These are phyloP conservation scores for Penicillium sp. DNA, from an alignment of 2,329 filamentous ascomycete species.

Conservation along the genomic window DNA sequence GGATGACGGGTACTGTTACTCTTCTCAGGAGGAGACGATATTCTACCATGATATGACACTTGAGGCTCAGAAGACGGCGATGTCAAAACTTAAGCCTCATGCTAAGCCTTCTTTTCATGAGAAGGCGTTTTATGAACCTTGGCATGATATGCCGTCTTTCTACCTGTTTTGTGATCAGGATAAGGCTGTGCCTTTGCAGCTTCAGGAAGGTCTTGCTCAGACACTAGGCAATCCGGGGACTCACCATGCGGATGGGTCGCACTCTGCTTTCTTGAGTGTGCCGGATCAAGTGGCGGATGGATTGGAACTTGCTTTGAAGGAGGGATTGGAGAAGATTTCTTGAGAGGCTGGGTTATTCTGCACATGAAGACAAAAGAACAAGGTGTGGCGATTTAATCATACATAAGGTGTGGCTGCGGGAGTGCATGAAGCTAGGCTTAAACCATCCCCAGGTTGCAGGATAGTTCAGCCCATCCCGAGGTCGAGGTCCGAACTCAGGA, in stretches of 20 bases:
- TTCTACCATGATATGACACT: constrained; percentile 34
- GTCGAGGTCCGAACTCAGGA: too few relatives aligned
- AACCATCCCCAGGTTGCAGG: too few relatives aligned
- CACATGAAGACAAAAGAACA: too few relatives aligned
- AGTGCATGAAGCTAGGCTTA: background rate
- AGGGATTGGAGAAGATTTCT: constrained; percentile 7
- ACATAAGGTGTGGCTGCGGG: constrained; percentile 1
- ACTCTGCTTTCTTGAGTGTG: constrained; percentile 43
- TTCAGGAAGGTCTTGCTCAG: constrained; percentile 33
- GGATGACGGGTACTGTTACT: constrained; percentile 18
- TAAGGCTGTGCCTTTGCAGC: constrained; percentile 25
- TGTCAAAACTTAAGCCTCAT: constrained; percentile 24
- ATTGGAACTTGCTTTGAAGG: constrained; percentile 30
- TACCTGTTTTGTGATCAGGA: constrained; percentile 41
- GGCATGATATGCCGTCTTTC: constrained; percentile 33
- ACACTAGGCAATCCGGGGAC: constrained; percentile 30
- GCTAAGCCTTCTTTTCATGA: constrained; percentile 24
- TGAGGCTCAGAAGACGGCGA: constrained; percentile 23
- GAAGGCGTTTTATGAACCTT: constrained; percentile 28
- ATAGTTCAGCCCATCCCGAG: too few relatives aligned
- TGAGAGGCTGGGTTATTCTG: background rate
- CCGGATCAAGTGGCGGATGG: constrained; percentile 35
- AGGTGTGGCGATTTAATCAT: too few relatives aligned
- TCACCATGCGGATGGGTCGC: constrained; percentile 34
- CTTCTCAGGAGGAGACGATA: constrained; percentile 12